Conservation (phyloP, 768 basidiomycete genomes). For the Filobasidium floriforme region DNA sequence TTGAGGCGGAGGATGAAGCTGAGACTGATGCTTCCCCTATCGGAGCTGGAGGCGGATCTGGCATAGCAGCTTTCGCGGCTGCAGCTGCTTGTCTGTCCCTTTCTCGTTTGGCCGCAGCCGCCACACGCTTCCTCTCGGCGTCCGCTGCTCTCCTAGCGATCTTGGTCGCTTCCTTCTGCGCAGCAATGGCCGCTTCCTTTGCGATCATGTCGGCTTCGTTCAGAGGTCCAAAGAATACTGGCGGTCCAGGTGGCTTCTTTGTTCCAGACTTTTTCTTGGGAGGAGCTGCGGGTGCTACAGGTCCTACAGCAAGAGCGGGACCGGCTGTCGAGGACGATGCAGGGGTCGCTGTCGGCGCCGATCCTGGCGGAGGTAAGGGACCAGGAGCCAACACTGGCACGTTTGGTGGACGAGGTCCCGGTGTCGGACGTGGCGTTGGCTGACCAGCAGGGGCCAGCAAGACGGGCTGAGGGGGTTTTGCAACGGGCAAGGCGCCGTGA, state of each 20-base stretch:
- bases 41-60: background rate
- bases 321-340: no score
- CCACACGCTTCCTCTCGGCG: conserved; percentile 21
- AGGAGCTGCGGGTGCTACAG: background rate
- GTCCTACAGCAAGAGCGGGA: no score
- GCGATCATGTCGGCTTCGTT: conserved; percentile 2
- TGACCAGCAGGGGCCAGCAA: no score
- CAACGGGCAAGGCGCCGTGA: no score
- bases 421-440: background rate
- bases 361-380: background rate
- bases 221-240: conserved; percentile 5
- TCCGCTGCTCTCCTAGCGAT: conserved; percentile 25
- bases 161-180: conserved; percentile 30
- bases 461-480: no score
- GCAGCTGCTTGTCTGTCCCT: conserved; percentile 3
- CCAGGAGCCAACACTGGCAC: background rate
- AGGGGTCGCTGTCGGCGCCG: no score
- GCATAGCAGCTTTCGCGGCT: background rate
- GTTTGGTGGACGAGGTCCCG: background rate
- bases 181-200: conserved; percentile 18
- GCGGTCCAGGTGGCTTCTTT: background rate
- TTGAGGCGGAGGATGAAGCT: background rate
- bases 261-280: conserved; percentile 4
- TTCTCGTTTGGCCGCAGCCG: conserved; percentile 17
- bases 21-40: background rate